Base-by-base conservation (phyloP, 441 rosid species). In the Flueggea neowawraea region DNA sequence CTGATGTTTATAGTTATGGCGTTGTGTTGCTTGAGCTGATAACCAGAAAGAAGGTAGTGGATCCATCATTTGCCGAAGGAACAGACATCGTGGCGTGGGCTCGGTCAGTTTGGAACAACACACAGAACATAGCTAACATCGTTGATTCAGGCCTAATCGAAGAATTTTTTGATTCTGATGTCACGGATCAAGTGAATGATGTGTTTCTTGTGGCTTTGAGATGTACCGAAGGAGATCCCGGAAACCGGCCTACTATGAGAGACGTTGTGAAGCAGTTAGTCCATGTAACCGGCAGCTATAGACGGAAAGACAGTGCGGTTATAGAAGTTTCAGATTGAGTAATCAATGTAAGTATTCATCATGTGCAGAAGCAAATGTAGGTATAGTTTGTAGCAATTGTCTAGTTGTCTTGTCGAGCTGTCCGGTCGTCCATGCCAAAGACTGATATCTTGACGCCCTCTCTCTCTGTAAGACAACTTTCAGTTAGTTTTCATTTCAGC, bases 1-100 rank as follows among this genome's bases (percentile, higher is more conserved):
- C n/a, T n/a, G n/a, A n/a, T n/a, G n/a, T n/a, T n/a, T n/a, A n/a
- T n/a, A n/a, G n/a, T n/a, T n/a, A n/a, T n/a, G n/a, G n/a, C n/a
- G n/a, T n/a, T n/a, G n/a, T n/a, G n/a, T 52, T 89, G 81, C 82
- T 87, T 12, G 95, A 86, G 77, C 81, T 92, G 66, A 65, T 92
- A 63, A 78, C 85, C 0, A 74, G 94, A 73, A 86, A 76, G 77
- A 80, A 72, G 73, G 83, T 84, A 39, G 12, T 78, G 67, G 91
- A 88, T 75, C 65, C 74, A 54, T 75, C 77, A n/a, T 81, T 81
- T 57, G 16, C 58, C 3, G 88, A 66, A 58, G 75, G 61, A 57
- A 79, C 65, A 1, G 83, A 79, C 63, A 75, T 87, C 0, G 91
- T 79, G 51, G 76, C 60, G 31, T 80, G 94, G 94, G 80, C 70